Evolutionary conservation across 2,329 filamentous ascomycete genomes (phyloP), one percentile per base, ranked within the genome.

Genomic region (Aphanoascus verrucosus): DNA sequence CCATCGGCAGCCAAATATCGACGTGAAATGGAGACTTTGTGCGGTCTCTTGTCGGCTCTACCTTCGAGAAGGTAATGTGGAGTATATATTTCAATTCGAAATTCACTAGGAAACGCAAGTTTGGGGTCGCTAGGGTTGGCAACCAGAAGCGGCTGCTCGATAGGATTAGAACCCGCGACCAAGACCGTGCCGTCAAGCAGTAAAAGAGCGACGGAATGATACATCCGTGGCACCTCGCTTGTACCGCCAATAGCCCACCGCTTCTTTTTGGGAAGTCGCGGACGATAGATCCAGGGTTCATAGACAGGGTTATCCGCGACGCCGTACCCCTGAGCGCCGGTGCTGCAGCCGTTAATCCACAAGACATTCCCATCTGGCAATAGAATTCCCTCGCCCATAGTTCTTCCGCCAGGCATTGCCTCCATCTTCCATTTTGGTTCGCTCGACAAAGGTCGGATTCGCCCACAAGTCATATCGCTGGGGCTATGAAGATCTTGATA

Each of bases 71-170:
- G 73, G 60, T 83, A 83, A 2, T 79, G 78, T 40, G 80, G 80
- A 28, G 77, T 78, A 62, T 80, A 83, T 52, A 75, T 77, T 63
- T 83, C 80, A 42, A 82, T 77, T 35, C 79, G 74, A 68, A 81
- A 82, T 57, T 83, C 80, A 1, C 79, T 83, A 15, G 74, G 69
- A 62, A 71, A 83, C 43, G 67, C 64, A 53, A 60, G 60, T 19
- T 51, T 61, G 8, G 74, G 76, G 54, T 76, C 65, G 51, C 71
- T 60, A 0, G 69, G 64, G 51, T 71, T 66, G 7, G 76, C 59
- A 12, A 66, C 61, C 9, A 79, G 70, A 34, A 78, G 65, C 14
- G 78, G 79, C 71, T 77, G 75, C 60, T 82, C 74, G 28, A 81
- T 75, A 1, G 81, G 80, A 63, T 82, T 82, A 50, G 77, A 80